phyloP scores from a whole-genome alignment of 78 protist species.

The Monocercomonoides exilis region DNA sequence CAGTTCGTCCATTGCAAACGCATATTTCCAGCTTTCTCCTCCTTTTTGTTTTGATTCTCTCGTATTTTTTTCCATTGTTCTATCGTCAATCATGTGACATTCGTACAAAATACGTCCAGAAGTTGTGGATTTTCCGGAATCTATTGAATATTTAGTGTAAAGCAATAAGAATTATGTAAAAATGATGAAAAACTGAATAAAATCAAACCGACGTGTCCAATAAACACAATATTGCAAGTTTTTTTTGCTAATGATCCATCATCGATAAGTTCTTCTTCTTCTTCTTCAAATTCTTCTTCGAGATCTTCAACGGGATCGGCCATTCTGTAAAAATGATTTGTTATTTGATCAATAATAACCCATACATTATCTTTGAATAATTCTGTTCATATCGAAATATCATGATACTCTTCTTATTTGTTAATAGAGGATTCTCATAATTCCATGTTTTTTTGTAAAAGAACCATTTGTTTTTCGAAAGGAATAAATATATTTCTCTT shows the following conservation, averaged over 20 bases:
- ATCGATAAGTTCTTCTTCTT: not conserved
- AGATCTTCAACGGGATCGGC: no score
- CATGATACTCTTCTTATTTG: no score
- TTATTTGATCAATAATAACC: no score
- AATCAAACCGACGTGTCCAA: slow-evolving; percentile 17
- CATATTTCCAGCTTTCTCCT: slow-evolving; percentile 14
- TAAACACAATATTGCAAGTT: not conserved
- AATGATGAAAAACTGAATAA: slow-evolving; percentile 3
- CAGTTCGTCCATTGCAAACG: slow-evolving; percentile 18
- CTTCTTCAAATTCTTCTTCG: no score
- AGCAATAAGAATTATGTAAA: not conserved
- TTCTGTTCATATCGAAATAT: no score
- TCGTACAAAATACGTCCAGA: not conserved
- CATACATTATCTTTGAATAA: no score
- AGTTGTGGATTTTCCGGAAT: slow-evolving; percentile 30
- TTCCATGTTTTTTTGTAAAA: no score
- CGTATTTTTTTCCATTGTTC: not conserved
- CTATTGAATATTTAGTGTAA: not conserved
- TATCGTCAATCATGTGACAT: slow-evolving; percentile 9
- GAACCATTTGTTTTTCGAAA: no score
- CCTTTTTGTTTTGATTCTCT: slow-evolving; percentile 3
- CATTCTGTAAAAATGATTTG: no score
- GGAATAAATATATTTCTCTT: no score
- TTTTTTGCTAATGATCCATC: not conserved
- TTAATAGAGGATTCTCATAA: no score